Percentiles rank a stretch among this genome's conserved stretches.
Conservation (phyloP, 2,329 filamentous ascomycete genomes). For the Exophiala aquamarina region DNA sequence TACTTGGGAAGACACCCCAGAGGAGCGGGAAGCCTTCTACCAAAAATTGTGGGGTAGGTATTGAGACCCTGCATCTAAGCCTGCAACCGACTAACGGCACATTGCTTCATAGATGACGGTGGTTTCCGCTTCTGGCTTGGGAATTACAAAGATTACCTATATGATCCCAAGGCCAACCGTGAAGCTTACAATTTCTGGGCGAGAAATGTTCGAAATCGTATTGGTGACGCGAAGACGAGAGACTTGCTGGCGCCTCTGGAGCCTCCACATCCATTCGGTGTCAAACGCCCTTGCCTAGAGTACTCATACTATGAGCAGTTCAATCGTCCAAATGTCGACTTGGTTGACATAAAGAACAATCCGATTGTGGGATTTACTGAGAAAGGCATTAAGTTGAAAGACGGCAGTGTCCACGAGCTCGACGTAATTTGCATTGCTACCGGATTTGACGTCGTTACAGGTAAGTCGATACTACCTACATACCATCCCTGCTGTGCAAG, state of each 20-base stretch:
- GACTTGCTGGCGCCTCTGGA: conserved; percentile 55
- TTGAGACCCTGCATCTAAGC: too few species aligned
- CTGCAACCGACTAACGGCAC: too few species aligned
- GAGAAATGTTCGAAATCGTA: conserved; percentile 51
- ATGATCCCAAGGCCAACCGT: conserved; percentile 50
- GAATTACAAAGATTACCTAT: conserved; percentile 53
- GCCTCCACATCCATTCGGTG: conserved; percentile 56
- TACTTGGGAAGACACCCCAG: conserved; percentile 42
- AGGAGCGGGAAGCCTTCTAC: conserved; percentile 45
- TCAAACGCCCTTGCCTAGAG: conserved; percentile 53
- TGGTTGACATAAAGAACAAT: conserved; percentile 47
- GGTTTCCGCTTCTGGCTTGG: conserved; percentile 60
- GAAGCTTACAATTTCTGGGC: conserved; percentile 58
- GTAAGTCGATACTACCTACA: conserved; percentile 10
- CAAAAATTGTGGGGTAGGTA: conserved; percentile 45
- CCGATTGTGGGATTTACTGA: conserved; percentile 43
- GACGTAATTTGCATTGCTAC: conserved; percentile 45
- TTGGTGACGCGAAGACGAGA: conserved; percentile 50
- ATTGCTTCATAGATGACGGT: conserved; percentile 35
- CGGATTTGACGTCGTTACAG: conserved; percentile 45
- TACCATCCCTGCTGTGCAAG: too few species aligned
- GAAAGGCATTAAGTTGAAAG: conserved; percentile 41
- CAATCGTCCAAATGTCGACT: conserved; percentile 47
- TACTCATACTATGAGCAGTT: conserved; percentile 53
- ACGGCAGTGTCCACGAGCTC: conserved; percentile 40